Conservation (phyloP, 208 protist species). For the Zelonia costaricensis region DNA sequence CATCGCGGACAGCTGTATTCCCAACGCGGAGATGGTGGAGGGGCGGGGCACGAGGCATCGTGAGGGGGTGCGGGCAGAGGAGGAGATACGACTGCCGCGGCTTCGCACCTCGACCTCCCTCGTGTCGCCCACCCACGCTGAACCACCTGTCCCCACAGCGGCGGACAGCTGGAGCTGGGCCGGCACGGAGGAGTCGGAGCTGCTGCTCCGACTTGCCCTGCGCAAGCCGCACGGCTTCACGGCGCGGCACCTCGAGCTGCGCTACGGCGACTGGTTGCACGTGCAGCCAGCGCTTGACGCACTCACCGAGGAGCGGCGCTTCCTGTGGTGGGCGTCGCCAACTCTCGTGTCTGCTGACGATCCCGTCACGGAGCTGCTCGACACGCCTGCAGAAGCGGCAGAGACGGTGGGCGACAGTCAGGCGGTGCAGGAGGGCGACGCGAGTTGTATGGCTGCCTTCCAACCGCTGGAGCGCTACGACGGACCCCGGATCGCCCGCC, state of each 20-base stretch:
- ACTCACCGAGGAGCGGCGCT: slow-evolving; percentile 14
- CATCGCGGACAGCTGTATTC: no score
- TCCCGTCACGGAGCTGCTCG: neutral
- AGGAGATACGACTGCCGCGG: no score
- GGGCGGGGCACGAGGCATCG: no score
- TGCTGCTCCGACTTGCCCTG: slow-evolving; percentile 60
- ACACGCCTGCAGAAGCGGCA: neutral
- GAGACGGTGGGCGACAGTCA: neutral
- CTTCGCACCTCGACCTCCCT: no score
- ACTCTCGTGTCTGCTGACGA: no score
- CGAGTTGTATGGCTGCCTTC: neutral
- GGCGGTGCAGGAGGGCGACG: neutral
- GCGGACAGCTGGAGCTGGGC: slow-evolving; percentile 11
- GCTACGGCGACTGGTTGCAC: slow-evolving; percentile 59
- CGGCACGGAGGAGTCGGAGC: slow-evolving; percentile 45
- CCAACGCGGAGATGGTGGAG: no score
- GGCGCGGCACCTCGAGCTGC: slow-evolving; percentile 37
- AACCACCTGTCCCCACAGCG: no score
- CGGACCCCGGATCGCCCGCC: slow-evolving; percentile 22
- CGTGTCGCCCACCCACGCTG: no score
- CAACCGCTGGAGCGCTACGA: slow-evolving; percentile 31
- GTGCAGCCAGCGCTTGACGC: slow-evolving; percentile 38
- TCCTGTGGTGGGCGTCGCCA: slow-evolving; percentile 17
- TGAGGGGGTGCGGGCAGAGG: no score
- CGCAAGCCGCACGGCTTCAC: slow-evolving; percentile 42